Evolutionary conservation across 2,329 filamentous ascomycete genomes (phyloP), one percentile per base, ranked within the genome.

Genomic region (Thelonectria discophora): DNA sequence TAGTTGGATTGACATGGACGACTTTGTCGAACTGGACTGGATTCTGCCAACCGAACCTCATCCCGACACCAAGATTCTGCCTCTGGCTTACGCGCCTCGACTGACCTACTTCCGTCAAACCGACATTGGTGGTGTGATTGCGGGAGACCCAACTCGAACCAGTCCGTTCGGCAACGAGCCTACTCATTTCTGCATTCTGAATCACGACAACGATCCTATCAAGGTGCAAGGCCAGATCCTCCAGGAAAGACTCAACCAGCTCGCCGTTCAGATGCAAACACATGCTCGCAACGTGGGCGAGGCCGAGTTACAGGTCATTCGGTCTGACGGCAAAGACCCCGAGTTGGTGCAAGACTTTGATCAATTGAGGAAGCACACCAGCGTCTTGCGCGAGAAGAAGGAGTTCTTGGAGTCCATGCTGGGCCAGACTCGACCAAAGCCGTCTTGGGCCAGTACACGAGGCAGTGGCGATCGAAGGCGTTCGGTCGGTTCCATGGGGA

Each of bases 1-100:
- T 68, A 93, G 90, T 57, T 99, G 95, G 95, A 94, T 99, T 65
- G 95, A 99, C 73, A 98, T 99, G 93, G 95, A 99, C 74, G 95
- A 99, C 75, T 99, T 99, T 77, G 94, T 99, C 30, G 95, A 99
- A 76, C 81, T 99, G 20, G 96, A 97, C 74, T 98, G 94, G 94
- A 94, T 97, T 55, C 79, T 97, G 21, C 94, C 94, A 0, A 90
- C 92, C 13, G 92, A 97, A 73, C 88, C 90, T 32, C 96, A 97
- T 67, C 94, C 94, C 1, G 90, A 96, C 68, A 98, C 94, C 1
- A 94, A 95, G 76, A 99, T 99, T 47, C 79, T 99, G 55, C 96
- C 96, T 0, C 84, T 99, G 9, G 94, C 92, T 0, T 98, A 90
- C 71, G 92, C 94, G 18, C 96, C 95, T n/a, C 88, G 95, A 1